Evolutionary conservation across 371 early-diverging fungal genomes (phyloP), one percentile per base, ranked within the genome.

Genomic region (Mucor ambiguus): DNA sequence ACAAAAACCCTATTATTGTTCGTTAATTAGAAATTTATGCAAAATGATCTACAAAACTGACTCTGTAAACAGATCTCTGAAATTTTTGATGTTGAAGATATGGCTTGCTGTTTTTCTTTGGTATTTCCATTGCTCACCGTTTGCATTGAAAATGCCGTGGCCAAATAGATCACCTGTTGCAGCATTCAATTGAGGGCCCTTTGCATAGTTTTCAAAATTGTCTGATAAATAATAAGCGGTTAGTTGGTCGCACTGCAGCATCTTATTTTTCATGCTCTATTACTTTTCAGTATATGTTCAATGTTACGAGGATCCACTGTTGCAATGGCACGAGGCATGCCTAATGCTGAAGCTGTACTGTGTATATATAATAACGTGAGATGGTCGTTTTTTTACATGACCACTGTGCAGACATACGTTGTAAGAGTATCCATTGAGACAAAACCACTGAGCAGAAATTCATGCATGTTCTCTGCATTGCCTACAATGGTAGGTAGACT

Each of bases 61-160:
- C 83, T 74, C 76, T 69, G 78, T 79, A 35, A 82, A 81, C 29
- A 77, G 78, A 22, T 84, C 80, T 20, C 85, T 72, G 69, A 85
- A 85, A 18, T 84, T 85, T 55, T 81, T 82, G 64, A 77, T 75
- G 20, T 77, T 81, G 43, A 86, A 86, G 55, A 86, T 84, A 62
- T 85, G 70, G 38, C 81, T 76, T 0, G 86, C 83, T 11, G 71
- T 70, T 32, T 81, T 81, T 38, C 79, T 64, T 52, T 79, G 82
- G 26, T 61, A 73, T 20, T 66, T 73, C 82, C 82, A 82, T 32
- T 71, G 60, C 52, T 83, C 74, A 24, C 80, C 80, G 28, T 80
- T 79, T 16, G 76, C 76, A 66, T 75, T 78, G 48, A 79, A 79
- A 8, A 79, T 79, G 7, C 80, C 80, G 38, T 74, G 22, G 20